A percentile compares a stretch with the other conserved stretches of the same genome.
phyloP scores from a whole-genome alignment of 2,329 filamentous ascomycete species.

The Trichocomaceae sp. region DNA sequence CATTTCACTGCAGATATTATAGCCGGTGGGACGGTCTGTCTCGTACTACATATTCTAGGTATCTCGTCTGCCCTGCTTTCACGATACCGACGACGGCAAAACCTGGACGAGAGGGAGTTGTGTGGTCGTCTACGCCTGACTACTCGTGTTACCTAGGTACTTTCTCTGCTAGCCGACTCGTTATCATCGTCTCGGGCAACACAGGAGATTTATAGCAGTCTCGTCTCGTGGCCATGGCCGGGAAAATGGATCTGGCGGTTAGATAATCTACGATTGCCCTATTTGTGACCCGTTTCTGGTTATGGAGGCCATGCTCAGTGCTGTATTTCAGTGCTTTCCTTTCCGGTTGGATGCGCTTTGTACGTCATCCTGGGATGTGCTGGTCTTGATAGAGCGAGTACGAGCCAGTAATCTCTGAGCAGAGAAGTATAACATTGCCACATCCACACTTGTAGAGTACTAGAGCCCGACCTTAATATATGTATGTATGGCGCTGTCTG shows the following conservation, averaged over 20 bases:
- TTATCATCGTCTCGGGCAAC: constrained; percentile 67
- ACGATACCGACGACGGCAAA: too few relatives aligned
- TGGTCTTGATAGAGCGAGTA: too few relatives aligned
- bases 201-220: constrained; percentile 69
- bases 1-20: constrained; percentile 81
- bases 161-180: too few relatives aligned
- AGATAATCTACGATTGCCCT: constrained; percentile 66
- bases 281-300: constrained; percentile 64
- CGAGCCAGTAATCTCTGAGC: too few relatives aligned
- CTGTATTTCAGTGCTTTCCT: constrained; percentile 2
- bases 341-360: too few relatives aligned
- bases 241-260: constrained; percentile 70
- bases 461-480: too few relatives aligned
- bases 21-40: constrained; percentile 50
- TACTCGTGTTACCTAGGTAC: too few relatives aligned
- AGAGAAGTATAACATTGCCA: too few relatives aligned
- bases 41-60: constrained; percentile 50
- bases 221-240: constrained; percentile 64
- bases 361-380: too few relatives aligned
- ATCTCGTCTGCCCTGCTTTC: constrained; percentile 49
- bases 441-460: too few relatives aligned
- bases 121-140: constrained; percentile 28
- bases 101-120: too few relatives aligned
- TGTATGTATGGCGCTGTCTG: too few relatives aligned
- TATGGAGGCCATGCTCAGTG: constrained; percentile 47